Conservation (phyloP, 257 asterid genomes). For the Nicotiana undulata region DNA sequence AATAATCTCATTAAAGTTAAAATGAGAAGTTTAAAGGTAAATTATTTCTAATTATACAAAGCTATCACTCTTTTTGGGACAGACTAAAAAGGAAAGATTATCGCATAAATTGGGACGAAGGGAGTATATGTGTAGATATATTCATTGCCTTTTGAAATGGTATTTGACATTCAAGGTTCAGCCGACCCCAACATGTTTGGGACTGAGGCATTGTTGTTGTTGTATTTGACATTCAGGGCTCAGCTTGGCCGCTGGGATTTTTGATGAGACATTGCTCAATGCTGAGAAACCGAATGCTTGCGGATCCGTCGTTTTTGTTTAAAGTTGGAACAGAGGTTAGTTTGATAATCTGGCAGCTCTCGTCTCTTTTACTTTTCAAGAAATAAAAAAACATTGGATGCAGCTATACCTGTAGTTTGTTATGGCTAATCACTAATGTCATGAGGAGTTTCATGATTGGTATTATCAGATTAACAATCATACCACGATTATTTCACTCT, state of each 20-base stretch:
- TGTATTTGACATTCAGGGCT: constrained; percentile 40
- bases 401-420: not conserved
- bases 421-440: not conserved
- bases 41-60: too few species aligned
- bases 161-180: constrained; percentile 3
- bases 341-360: not conserved
- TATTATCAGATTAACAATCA: not conserved
- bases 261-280: constrained; percentile 67
- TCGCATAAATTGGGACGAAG: too few species aligned
- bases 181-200: too few species aligned
- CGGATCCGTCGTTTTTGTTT: constrained; percentile 88
- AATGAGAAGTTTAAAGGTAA: too few species aligned
- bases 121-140: not conserved
- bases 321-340: constrained; percentile 95
- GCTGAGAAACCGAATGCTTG: constrained; percentile 91
- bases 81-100: too few species aligned
- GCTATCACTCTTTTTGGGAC: too few species aligned
- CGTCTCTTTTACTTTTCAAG: not conserved
- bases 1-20: too few species aligned
- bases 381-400: not conserved
- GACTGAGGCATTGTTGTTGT: too few species aligned
- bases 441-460: not conserved
- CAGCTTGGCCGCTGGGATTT: constrained; percentile 77
- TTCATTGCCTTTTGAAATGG: not conserved
- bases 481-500: not conserved